These are phyloP conservation scores for Starmera stellimalicola DNA, from an alignment of 1,139 yeast genomes.

Conservation along the genomic window DNA sequence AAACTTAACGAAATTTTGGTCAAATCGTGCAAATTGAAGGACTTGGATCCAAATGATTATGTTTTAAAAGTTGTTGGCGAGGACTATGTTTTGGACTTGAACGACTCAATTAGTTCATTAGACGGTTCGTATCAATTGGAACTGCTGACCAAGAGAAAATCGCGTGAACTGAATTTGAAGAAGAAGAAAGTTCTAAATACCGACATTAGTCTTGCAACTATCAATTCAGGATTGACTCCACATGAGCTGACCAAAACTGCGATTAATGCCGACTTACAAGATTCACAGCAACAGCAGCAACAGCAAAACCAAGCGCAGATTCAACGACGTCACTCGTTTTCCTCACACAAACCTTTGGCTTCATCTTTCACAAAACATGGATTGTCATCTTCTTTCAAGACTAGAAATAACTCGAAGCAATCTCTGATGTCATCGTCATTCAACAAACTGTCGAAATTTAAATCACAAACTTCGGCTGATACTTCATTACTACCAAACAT, in stretches of 20 bases:
- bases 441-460: constrained; percentile 9
- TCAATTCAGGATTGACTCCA: constrained; percentile 19
- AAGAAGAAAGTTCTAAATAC: constrained; percentile 9
- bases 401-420: background rate
- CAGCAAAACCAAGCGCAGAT: background rate
- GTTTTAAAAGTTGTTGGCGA: constrained; percentile 23
- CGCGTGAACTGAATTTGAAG: constrained; percentile 11
- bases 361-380: constrained; percentile 9
- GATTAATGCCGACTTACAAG: background rate
- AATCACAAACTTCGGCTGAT: constrained; percentile 3
- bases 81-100: constrained; percentile 21
- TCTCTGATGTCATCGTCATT: constrained; percentile 9
- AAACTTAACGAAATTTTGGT: constrained; percentile 25
- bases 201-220: constrained; percentile 13
- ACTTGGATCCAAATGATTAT: constrained; percentile 24
- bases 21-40: constrained; percentile 23
- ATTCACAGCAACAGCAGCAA: background rate
- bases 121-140: constrained; percentile 21
- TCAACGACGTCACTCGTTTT: constrained; percentile 4
- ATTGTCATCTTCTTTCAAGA: constrained; percentile 1
- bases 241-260: constrained; percentile 11
- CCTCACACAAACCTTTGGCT: constrained; percentile 7
- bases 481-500: constrained; percentile 5
- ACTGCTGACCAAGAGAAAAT: constrained; percentile 11
- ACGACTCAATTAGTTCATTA: constrained; percentile 26